Evolutionary conservation across 2,329 filamentous ascomycete genomes (phyloP).

Genomic region (Dothideomycetes sp.): DNA sequence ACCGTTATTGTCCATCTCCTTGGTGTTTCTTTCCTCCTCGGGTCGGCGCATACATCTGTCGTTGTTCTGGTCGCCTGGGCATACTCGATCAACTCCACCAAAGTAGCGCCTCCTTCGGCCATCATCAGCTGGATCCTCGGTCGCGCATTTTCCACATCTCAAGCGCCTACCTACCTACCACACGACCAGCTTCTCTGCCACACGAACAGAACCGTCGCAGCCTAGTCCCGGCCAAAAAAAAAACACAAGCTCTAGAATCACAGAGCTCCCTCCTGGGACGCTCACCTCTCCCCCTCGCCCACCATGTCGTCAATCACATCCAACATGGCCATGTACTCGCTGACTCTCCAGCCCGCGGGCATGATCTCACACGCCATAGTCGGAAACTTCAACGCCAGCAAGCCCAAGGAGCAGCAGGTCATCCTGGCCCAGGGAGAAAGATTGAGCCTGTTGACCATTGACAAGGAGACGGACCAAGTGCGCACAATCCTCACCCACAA

Average conservation of each 20-base stretch:
- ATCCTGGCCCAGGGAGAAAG: slow-evolving; percentile 86
- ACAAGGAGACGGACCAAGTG: slow-evolving; percentile 60
- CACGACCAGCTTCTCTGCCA: too few species aligned
- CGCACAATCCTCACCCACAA: slow-evolving; percentile 81
- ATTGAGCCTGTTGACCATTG: slow-evolving; percentile 77
- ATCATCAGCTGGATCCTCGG: too few species aligned
- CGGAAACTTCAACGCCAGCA: slow-evolving; percentile 73
- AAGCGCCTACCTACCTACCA: too few species aligned
- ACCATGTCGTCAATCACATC: slow-evolving; percentile 16
- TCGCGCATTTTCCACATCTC: too few species aligned
- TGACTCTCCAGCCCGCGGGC: slow-evolving; percentile 89
- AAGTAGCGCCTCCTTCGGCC: too few species aligned
- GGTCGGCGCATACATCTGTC: too few species aligned
- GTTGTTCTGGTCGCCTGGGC: too few species aligned
- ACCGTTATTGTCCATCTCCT: too few species aligned
- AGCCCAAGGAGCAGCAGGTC: slow-evolving; percentile 87
- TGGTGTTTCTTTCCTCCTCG: too few species aligned
- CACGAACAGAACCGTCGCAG: too few species aligned
- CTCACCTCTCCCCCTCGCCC: slow-evolving; percentile 8
- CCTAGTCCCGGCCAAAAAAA: too few species aligned
- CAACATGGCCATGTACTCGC: slow-evolving; percentile 53
- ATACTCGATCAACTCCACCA: too few species aligned
- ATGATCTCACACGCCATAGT: slow-evolving; percentile 83
- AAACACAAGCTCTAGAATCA: neutral
- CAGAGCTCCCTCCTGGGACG: slow-evolving; percentile 13